Base-by-base conservation (phyloP, 78 protist genomes). In the Dictyostelium capitatum region DNA sequence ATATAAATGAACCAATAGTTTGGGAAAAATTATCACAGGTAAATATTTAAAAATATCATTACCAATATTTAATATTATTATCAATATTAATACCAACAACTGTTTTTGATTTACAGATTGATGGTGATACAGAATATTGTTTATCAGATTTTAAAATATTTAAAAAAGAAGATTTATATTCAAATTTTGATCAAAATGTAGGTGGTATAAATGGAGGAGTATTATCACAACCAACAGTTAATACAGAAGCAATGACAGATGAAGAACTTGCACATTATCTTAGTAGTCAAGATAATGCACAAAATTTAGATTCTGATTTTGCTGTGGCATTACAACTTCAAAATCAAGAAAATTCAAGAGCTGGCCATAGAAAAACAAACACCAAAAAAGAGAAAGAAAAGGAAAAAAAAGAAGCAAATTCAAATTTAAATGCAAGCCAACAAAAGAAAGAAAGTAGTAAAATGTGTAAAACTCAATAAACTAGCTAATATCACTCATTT, bases 1-100 rank as follows among this genome's bases (percentile, higher is more conserved):
- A 78, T 51, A 57, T 64, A 4, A 67, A 94, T n/a, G 94, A 85
- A 56, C 82, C 83, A 0, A 92, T 94, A 0, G 93, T 69, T 28
- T 94, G 96, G 96, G 96, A 94, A 62, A 56, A 51, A 23, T 50
- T 94, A 15, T 65, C 77, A 20, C 85, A 80, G 9, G 93, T 89
- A 80, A 30, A 14, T 41, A 59, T 79, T 30, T 6, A 19, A 17
- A 23, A 17, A 37, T n/a, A n/a, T n/a, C n/a, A 56, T 15, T n/a
- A 17, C 47, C 3, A 62, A 11, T 75, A 46, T 20, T 50, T 50
- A 37, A 32, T 15, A 32, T 23, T 20, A 37, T 7, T 75, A 9
- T 28, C 6, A 11, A 11, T 37, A 14, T 14, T 32, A 54, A 19
- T 23, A 14, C 20, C 1, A 19, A 54, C 6, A 54, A 51, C 1